Evolutionary conservation across 78 protist species (phyloP).

Genomic region (Mastigamoeba balamuthi): DNA sequence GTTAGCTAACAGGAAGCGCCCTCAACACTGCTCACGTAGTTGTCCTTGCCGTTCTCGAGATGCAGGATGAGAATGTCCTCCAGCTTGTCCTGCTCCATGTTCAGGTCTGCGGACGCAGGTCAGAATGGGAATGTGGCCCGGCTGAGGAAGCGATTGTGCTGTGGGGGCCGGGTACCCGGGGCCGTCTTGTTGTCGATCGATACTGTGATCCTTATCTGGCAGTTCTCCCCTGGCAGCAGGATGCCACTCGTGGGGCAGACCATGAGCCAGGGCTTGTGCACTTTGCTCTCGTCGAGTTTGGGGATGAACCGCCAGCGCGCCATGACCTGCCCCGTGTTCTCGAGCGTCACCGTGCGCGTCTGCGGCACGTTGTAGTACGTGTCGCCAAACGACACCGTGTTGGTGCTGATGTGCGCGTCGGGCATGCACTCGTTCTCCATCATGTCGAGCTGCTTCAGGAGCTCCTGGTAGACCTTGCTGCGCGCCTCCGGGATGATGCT

Average conservation of each 20-base stretch:
- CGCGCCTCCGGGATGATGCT: slow-evolving; percentile 22
- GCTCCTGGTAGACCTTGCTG: slow-evolving; percentile 1
- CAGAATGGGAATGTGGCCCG: no score
- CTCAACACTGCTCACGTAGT: slow-evolving; percentile 12
- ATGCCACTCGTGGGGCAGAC: slow-evolving; percentile 52
- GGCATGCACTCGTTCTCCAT: slow-evolving; percentile 67
- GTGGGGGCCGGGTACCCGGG: no score
- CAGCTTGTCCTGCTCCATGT: slow-evolving; percentile 22
- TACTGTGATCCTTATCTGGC: slow-evolving; percentile 1
- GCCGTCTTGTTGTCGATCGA: not conserved
- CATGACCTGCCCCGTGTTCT: slow-evolving; percentile 65
- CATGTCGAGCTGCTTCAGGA: slow-evolving; percentile 41
- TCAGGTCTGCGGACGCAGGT: slow-evolving; percentile 19
- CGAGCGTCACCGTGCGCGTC: not conserved
- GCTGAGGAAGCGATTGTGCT: no score
- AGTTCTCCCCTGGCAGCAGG: slow-evolving; percentile 36
- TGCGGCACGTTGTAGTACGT: slow-evolving; percentile 24
- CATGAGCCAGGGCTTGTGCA: slow-evolving; percentile 57
- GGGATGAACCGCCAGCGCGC: slow-evolving; percentile 62
- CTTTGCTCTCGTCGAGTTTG: slow-evolving; percentile 26
- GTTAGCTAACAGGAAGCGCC: not conserved
- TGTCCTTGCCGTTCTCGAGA: slow-evolving; percentile 65
- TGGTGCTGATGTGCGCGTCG: slow-evolving; percentile 30
- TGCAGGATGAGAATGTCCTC: slow-evolving; percentile 69
- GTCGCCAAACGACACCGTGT: slow-evolving; percentile 26